Base-by-base conservation (phyloP, 371 early-diverging fungal genomes). In the Mortierella sp. region DNA sequence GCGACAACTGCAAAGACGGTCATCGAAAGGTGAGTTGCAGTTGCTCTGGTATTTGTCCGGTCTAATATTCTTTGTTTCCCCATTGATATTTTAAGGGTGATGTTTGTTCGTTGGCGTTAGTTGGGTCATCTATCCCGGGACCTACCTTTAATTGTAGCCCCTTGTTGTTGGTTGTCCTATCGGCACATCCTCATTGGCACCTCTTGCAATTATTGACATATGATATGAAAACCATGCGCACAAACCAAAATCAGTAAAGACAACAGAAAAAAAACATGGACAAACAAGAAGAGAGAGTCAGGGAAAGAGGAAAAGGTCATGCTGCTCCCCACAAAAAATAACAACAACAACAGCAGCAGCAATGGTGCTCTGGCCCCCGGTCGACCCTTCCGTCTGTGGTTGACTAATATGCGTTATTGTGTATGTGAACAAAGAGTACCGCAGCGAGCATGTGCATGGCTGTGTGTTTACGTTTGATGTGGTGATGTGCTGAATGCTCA, bases 11-110 rank as follows among this genome's bases (percentile, higher is more conserved):
- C 70, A 86, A 86, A 21, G 79, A 75, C 24, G 80, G 79, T 27
- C 86, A 86, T 77, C 82, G 86, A 32, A 82, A 73, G 80, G 86
- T 86, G 70, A 80, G 80, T 78, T 58, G 27, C 11, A 27, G n/a
- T 27, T 1, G 6, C 46, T 14, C 44, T 60, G 16, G 16, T 32
- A 55, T 51, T 38, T 16, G 32, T 74, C 18, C 49, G 46, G 16
- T 46, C 43, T 38, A n/a, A n/a, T 7, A 58, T 24, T 35, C n/a
- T 16, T 74, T 58, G 14, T 43, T 58, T n/a, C 29, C n/a, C 41
- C 44, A 63, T 58, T 60, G 35, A 44, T 18, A 60, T 43, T 49
- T 41, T 41, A 7, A 6, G 41, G 41, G 41, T 65, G 51, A 21
- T 21, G 4, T 51, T 18, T 65, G 16, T 63, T 63, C 5, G 38